Evolutionary conservation across 495 filamentous ascomycete genomes (phyloP).

Genomic region (Aspergillus avenaceus): DNA sequence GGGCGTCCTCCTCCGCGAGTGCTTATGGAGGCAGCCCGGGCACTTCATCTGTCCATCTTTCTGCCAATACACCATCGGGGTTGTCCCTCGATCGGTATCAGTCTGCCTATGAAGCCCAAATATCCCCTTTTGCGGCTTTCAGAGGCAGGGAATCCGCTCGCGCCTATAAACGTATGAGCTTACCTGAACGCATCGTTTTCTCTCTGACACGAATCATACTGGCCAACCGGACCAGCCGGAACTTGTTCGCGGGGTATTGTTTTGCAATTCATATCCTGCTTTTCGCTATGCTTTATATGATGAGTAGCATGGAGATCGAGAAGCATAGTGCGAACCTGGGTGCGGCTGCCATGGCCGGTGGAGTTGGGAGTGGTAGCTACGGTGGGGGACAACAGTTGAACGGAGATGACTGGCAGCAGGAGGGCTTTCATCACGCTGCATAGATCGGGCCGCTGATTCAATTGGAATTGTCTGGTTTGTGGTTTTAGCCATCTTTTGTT

Average conservation of each 20-base stretch:
- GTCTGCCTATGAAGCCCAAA: conserved; percentile 88
- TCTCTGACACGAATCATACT: conserved; percentile 87
- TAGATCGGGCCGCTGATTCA: conserved; percentile 1
- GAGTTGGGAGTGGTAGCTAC: conserved; percentile 27
- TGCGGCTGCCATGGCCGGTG: conserved; percentile 41
- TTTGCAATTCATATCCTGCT: conserved; percentile 83
- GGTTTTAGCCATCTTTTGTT: conserved; percentile 3
- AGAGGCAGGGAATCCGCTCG: conserved; percentile 84
- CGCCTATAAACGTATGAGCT: conserved; percentile 91
- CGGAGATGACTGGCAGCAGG: conserved; percentile 59
- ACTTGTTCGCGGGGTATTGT: conserved; percentile 94
- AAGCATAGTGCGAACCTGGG: conserved; percentile 47
- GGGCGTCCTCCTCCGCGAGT: conserved; percentile 63
- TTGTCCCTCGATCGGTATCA: conserved; percentile 82
- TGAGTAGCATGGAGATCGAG: conserved; percentile 61
- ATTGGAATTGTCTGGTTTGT: background rate
- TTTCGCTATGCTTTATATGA: conserved; percentile 80
- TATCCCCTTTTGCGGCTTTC: conserved; percentile 94
- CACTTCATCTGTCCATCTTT: conserved; percentile 63
- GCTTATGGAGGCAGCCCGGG: conserved; percentile 71
- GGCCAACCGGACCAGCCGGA: conserved; percentile 83
- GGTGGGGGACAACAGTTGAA: conserved; percentile 36
- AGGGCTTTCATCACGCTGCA: conserved; percentile 45
- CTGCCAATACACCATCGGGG: conserved; percentile 54
- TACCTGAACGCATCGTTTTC: conserved; percentile 87